Base-by-base conservation (phyloP, 176 grass and related monocot genomes). In the Otatea glauca region DNA sequence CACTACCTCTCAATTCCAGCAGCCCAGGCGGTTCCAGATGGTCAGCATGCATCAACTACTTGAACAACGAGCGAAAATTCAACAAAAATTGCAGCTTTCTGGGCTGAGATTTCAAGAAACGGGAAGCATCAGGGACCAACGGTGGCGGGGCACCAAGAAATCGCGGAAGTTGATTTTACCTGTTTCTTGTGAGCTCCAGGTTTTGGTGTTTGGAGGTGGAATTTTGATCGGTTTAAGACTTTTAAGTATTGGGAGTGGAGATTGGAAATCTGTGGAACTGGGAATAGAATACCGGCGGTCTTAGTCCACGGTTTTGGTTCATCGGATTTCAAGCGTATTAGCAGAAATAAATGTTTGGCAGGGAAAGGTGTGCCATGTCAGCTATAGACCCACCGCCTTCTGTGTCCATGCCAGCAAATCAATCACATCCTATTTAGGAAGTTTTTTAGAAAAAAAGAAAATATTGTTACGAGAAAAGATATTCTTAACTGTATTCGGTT, bases 261-360 rank as follows among this genome's bases (percentile, higher is more conserved):
- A 86, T 65, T 44, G 65, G 55, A 82, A 89, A 86, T 77, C 77
- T 77, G 71, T 81, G 83, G 83, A 86, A 86, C 76, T 45, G 83
- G 74, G 53, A 70, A 23, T 16, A 7, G 45, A 42, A 90, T 78
- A 90, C 83, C 78, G 65, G 83, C 72, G 83, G 88, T 77, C 65
- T 45, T 86, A 27, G 78, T 86, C 88, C 83, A 86, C 39, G 65
- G 88, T 90, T 90, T 89, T 81, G 82, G 53, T 69, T 70, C 53
- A 54, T 85, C 82, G 63, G 63, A 81, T 86, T 70, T 75, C 51
- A 85, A 64, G 50, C 44, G 44, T 45, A 0, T 3, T 45, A 45
- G 1, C 43, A 44, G 8, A 43, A 9, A 14, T 3, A 45, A 14
- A 59, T n/a, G 29, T 10, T 79, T 65, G 32, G 21, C 62, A 78